Evolutionary conservation across 768 basidiomycete genomes (phyloP).

Genomic region (Boletales sp.): DNA sequence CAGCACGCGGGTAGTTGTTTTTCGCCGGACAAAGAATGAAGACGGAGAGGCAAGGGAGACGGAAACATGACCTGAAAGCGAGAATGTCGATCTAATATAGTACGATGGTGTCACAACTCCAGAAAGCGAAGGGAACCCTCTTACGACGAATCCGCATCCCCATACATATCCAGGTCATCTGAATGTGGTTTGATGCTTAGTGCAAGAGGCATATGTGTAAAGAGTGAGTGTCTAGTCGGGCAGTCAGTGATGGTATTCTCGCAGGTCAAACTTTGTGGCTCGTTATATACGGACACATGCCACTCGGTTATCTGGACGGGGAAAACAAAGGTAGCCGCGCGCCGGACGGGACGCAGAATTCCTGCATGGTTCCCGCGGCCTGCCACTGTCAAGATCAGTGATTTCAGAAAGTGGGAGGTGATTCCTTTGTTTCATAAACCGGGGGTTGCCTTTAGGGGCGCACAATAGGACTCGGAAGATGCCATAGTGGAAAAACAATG

Average conservation of each 20-base stretch:
- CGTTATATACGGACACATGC: slow-evolving; percentile 26
- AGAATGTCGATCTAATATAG: slow-evolving; percentile 70
- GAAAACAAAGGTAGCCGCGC: slow-evolving; percentile 28
- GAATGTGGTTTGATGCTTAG: slow-evolving; percentile 61
- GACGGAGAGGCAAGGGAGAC: slow-evolving; percentile 58
- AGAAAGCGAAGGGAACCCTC: slow-evolving; percentile 21
- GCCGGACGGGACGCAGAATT: background rate
- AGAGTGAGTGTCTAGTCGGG: slow-evolving; percentile 8
- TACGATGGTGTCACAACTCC: slow-evolving; percentile 2
- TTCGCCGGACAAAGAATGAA: slow-evolving; percentile 51
- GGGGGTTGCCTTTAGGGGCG: slow-evolving; percentile 25
- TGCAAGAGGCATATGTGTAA: slow-evolving; percentile 58
- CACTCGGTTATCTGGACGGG: slow-evolving; percentile 27
- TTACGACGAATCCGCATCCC: slow-evolving; percentile 62
- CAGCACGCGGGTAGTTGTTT: slow-evolving; percentile 46
- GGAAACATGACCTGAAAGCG: slow-evolving; percentile 77
- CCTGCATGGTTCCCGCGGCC: background rate
- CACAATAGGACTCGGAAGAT: slow-evolving; percentile 22
- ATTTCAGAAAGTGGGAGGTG: background rate
- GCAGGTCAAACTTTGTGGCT: background rate
- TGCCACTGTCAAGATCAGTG: background rate
- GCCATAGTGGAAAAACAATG: slow-evolving; percentile 28
- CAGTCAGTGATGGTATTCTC: slow-evolving; percentile 2
- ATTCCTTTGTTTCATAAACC: slow-evolving; percentile 25
- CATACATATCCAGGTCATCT: slow-evolving; percentile 63